These are phyloP conservation scores for Pichia terricola DNA, from an alignment of 1,139 yeast genomes.

Conservation along the genomic window DNA sequence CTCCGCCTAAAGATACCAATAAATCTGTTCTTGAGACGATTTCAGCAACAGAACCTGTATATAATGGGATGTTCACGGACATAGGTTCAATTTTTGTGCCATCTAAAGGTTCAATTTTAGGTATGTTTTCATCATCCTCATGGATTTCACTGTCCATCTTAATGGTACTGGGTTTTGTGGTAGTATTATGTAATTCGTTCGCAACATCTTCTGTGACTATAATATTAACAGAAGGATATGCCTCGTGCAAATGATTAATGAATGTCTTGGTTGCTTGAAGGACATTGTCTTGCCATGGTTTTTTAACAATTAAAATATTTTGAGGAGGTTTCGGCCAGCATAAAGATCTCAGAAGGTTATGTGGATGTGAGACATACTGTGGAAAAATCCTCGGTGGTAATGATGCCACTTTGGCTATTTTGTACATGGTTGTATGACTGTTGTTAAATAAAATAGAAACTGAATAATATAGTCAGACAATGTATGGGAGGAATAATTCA, in stretches of 20 bases:
- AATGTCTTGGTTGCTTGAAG: slow-evolving; percentile 59
- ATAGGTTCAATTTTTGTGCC: too few relatives aligned
- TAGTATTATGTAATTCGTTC: slow-evolving; percentile 37
- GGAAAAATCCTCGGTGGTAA: not conserved
- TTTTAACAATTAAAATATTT: slow-evolving; percentile 72
- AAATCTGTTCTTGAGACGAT: slow-evolving; percentile 56
- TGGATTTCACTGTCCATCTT: slow-evolving; percentile 6
- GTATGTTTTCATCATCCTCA: slow-evolving; percentile 10
- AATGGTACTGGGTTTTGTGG: slow-evolving; percentile 26
- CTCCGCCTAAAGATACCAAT: slow-evolving; percentile 86
- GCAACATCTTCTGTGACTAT: slow-evolving; percentile 71
- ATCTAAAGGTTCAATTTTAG: too few relatives aligned
- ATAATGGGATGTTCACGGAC: slow-evolving; percentile 23
- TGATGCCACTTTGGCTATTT: not conserved
- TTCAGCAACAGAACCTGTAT: slow-evolving; percentile 50
- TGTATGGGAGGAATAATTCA: too few relatives aligned
- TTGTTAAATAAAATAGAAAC: too few relatives aligned
- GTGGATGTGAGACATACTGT: slow-evolving; percentile 28
- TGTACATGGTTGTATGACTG: too few relatives aligned
- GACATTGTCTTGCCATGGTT: slow-evolving; percentile 68
- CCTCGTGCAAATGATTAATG: slow-evolving; percentile 42
- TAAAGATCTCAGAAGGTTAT: slow-evolving; percentile 32
- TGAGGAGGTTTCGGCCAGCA: slow-evolving; percentile 45
- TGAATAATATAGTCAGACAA: too few relatives aligned
- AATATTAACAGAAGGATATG: slow-evolving; percentile 64